Percentiles rank a stretch among this genome's conserved stretches.
phyloP scores from a whole-genome alignment of 2,329 filamentous ascomycete genomes.

The Fusarium graminum region DNA sequence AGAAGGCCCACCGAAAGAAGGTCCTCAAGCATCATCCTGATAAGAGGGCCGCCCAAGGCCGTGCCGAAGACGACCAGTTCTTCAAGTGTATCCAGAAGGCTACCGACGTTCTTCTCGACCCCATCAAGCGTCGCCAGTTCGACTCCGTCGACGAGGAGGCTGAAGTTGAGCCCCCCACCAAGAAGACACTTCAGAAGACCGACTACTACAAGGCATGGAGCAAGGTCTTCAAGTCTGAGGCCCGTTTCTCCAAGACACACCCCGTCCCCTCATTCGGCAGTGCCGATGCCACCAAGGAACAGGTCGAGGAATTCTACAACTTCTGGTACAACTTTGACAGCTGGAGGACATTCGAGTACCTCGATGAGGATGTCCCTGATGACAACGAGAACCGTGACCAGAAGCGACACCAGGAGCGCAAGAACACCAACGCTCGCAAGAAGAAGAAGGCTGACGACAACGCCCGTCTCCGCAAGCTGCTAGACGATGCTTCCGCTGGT shows the following conservation, averaged over 20 bases:
- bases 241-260: slow-evolving; percentile 89
- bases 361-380: slow-evolving; percentile 98
- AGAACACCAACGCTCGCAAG: slow-evolving; percentile 96
- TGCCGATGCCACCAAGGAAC: slow-evolving; percentile 85
- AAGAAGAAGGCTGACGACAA: slow-evolving; percentile 99
- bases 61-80: slow-evolving; percentile 94
- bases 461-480: slow-evolving; percentile 85
- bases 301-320: slow-evolving; percentile 97
- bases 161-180: slow-evolving; percentile 90
- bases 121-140: slow-evolving; percentile 91
- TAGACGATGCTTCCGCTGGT: slow-evolving; percentile 85
- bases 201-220: slow-evolving; percentile 97
- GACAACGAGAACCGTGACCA: slow-evolving; percentile 99
- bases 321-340: slow-evolving; percentile 99
- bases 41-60: slow-evolving; percentile 94
- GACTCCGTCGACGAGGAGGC: slow-evolving; percentile 96
- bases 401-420: slow-evolving; percentile 97
- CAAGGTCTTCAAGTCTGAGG: slow-evolving; percentile 90
- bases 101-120: slow-evolving; percentile 92
- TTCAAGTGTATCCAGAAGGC: slow-evolving; percentile 99
- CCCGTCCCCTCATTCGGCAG: slow-evolving; percentile 90
- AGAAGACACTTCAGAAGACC: slow-evolving; percentile 87
- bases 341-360: slow-evolving; percentile 97
- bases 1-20: slow-evolving; percentile 99
- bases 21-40: slow-evolving; percentile 98